Percentiles rank a stretch among this genome's conserved stretches.
These are phyloP conservation scores for Aspergillus fumigatiaffinis DNA, from an alignment of 2,329 filamentous ascomycete genomes.

Conservation along the genomic window DNA sequence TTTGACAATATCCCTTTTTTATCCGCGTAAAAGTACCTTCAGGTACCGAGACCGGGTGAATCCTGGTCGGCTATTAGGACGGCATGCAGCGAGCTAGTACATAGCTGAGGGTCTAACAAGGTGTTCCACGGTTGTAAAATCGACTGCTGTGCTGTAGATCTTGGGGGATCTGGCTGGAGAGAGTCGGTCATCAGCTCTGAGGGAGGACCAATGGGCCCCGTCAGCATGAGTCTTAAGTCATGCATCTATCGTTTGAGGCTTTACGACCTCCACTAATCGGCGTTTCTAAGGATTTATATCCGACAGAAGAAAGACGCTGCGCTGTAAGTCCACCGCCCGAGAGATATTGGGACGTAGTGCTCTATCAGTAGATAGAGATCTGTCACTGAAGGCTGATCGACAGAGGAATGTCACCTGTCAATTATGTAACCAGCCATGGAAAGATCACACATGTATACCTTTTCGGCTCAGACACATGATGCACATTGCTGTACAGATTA, in stretches of 20 bases:
- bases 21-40: not conserved
- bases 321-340: not conserved
- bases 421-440: not conserved
- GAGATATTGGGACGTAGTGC: not conserved
- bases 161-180: not conserved
- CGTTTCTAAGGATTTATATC: not conserved
- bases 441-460: not conserved
- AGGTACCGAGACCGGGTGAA: not conserved
- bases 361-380: not conserved
- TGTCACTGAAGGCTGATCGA: not conserved
- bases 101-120: not conserved
- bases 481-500: not conserved
- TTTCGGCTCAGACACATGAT: not conserved
- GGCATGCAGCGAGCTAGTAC: not conserved
- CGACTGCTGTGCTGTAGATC: not conserved
- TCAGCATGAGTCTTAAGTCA: not conserved
- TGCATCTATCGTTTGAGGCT: no score
- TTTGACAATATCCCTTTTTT: not conserved
- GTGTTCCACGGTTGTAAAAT: not conserved
- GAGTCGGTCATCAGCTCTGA: not conserved
- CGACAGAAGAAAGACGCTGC: not conserved
- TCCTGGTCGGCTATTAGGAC: not conserved
- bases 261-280: not conserved
- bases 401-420: not conserved
- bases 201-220: not conserved